These are phyloP conservation scores for Rhizoctonia solani DNA, from an alignment of 1,284 basidiomycete genomes.

Conservation along the genomic window DNA sequence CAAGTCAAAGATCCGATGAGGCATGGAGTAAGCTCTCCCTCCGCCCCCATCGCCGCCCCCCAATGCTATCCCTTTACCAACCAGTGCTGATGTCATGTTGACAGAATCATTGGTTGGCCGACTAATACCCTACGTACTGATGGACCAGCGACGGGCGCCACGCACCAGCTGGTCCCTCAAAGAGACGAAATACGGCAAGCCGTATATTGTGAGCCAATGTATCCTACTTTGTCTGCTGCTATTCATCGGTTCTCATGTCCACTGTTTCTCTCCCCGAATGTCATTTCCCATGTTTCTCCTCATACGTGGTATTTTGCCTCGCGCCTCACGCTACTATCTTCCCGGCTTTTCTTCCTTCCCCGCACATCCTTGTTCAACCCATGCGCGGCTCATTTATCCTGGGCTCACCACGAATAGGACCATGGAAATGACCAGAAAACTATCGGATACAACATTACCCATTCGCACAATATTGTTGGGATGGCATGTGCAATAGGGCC, in stretches of 20 bases:
- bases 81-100: too few species aligned
- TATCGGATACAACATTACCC: constrained; percentile 76
- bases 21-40: constrained; percentile 59
- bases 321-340: too few species aligned
- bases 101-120: constrained; percentile 70
- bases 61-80: too few species aligned
- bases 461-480: constrained; percentile 53
- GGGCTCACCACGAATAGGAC: too few species aligned
- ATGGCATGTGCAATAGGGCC: constrained; percentile 79
- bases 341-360: too few species aligned
- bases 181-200: constrained; percentile 64
- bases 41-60: constrained; percentile 4
- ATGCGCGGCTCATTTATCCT: too few species aligned
- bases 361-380: too few species aligned
- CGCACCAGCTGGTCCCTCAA: constrained; percentile 71
- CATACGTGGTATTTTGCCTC: too few species aligned
- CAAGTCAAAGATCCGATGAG: constrained; percentile 61
- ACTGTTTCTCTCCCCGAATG: too few species aligned
- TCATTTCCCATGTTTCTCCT: too few species aligned
- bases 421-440: constrained; percentile 46
- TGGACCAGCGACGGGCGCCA: constrained; percentile 77
- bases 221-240: too few species aligned
- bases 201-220: constrained; percentile 65
- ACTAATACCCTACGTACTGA: constrained; percentile 79
- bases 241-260: too few species aligned